phyloP scores from a whole-genome alignment of 176 grass and related monocot species.

The Metroxylon sagu region DNA sequence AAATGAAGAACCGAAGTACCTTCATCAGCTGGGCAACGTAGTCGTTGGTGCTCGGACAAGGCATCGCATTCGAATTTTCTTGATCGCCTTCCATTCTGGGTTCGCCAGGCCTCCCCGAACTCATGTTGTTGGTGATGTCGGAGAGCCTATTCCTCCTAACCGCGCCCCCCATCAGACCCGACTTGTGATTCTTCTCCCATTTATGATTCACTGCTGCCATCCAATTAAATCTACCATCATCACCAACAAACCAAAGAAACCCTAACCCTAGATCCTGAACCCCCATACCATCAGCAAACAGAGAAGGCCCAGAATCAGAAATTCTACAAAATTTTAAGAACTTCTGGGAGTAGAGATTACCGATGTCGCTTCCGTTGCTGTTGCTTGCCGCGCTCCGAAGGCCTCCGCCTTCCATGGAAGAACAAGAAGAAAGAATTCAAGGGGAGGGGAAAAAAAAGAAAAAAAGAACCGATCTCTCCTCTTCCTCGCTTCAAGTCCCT shows the following conservation, averaged over 20 bases:
- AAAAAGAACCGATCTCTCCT: not conserved
- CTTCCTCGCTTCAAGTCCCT: not conserved
- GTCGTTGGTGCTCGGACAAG: not conserved
- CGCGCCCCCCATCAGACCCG: not conserved
- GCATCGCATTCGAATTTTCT: not conserved
- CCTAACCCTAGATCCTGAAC: not conserved
- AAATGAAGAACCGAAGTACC: slow-evolving; percentile 6
- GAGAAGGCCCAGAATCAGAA: not conserved
- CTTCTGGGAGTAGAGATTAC: not conserved
- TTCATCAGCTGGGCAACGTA: slow-evolving; percentile 22
- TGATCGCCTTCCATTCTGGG: not conserved
- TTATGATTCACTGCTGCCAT: not conserved
- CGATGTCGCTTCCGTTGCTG: not conserved
- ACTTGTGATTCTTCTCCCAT: slow-evolving; percentile 2
- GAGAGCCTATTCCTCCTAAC: slow-evolving; percentile 42
- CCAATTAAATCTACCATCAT: not conserved
- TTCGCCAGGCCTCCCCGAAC: not conserved
- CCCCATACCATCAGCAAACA: not conserved
- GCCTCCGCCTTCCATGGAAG: not conserved
- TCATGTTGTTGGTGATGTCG: slow-evolving; percentile 43
- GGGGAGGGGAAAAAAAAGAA: not conserved
- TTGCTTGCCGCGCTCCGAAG: not conserved
- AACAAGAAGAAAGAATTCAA: not conserved
- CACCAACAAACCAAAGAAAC: not conserved
- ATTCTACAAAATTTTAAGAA: not conserved